Percentiles rank a stretch among this genome's conserved stretches.
Conservation (phyloP, 2,329 filamentous ascomycete genomes). For the Pyrenophora tritici-repentis region DNA sequence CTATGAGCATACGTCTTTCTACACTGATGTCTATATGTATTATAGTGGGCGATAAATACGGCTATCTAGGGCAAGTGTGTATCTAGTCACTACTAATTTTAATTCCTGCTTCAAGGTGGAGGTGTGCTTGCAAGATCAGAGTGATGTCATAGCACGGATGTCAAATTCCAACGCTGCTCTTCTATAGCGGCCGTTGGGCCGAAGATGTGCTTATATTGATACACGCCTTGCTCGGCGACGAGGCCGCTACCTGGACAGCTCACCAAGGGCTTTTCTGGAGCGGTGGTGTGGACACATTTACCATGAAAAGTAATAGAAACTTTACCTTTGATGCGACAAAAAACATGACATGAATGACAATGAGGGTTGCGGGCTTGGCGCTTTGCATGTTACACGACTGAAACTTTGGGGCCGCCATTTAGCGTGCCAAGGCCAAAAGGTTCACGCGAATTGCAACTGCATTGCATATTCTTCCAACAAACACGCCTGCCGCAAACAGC, state of each 20-base stretch:
- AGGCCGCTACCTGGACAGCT: constrained; percentile 26
- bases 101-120: constrained; percentile 8
- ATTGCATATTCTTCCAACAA: constrained; percentile 34
- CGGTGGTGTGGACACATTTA: constrained; percentile 27
- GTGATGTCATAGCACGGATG: constrained; percentile 80
- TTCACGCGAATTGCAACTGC: constrained; percentile 24
- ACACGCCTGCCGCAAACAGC: constrained; percentile 25
- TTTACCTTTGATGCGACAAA: not conserved
- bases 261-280: constrained; percentile 15
- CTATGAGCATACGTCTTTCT: constrained; percentile 38
- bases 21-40: constrained; percentile 36
- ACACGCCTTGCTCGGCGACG: constrained; percentile 37
- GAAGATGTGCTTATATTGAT: constrained; percentile 80
- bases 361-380: constrained; percentile 11
- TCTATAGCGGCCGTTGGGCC: constrained; percentile 90
- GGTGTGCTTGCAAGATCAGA: not conserved
- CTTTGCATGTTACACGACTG: constrained; percentile 9
- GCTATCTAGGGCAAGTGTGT: constrained; percentile 18
- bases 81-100: constrained; percentile 34
- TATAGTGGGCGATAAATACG: constrained; percentile 31
- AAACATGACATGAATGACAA: constrained; percentile 10
- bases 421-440: constrained; percentile 20
- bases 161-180: constrained; percentile 96
- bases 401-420: constrained; percentile 17
- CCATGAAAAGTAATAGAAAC: not conserved